phyloP scores from a whole-genome alignment of 2,329 filamentous ascomycete species.

The Sporothrix pseudoabietina region DNA sequence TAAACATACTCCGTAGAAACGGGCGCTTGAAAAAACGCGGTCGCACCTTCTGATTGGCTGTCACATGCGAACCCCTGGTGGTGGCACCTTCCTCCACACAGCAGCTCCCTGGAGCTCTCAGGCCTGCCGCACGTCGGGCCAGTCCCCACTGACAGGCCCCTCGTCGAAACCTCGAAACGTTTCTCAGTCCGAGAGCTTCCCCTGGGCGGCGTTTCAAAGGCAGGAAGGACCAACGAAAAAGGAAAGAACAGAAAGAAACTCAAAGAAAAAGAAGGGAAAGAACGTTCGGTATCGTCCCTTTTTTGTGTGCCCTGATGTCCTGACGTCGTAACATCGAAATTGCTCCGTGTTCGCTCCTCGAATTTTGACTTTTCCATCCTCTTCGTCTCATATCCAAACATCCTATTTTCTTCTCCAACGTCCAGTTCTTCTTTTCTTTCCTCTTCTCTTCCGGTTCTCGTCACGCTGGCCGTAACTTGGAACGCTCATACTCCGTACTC shows the following conservation, averaged over 20 bases:
- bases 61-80: constrained; percentile 25
- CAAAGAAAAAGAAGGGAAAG: neutral
- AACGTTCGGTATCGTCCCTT: constrained; percentile 1
- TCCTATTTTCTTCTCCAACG: neutral
- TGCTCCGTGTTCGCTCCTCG: constrained; percentile 8
- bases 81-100: neutral
- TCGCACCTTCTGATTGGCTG: constrained; percentile 20
- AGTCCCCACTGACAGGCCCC: constrained; percentile 14
- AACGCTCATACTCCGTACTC: neutral
- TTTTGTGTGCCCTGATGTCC: neutral
- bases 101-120: constrained; percentile 23
- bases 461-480: constrained; percentile 9
- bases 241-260: neutral
- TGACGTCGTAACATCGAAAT: neutral
- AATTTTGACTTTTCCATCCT: constrained; percentile 6
- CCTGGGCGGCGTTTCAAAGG: constrained; percentile 25
- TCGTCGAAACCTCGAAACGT: constrained; percentile 28
- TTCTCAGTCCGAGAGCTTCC: constrained; percentile 22
- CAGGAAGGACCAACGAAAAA: neutral
- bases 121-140: neutral
- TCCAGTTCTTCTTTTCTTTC: neutral
- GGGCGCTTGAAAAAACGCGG: constrained; percentile 15
- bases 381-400: constrained; percentile 3
- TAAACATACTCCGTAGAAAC: too few relatives aligned
- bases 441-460: neutral